phyloP scores from a whole-genome alignment of 2,329 filamentous ascomycete species.

The Talaromyces sp. region DNA sequence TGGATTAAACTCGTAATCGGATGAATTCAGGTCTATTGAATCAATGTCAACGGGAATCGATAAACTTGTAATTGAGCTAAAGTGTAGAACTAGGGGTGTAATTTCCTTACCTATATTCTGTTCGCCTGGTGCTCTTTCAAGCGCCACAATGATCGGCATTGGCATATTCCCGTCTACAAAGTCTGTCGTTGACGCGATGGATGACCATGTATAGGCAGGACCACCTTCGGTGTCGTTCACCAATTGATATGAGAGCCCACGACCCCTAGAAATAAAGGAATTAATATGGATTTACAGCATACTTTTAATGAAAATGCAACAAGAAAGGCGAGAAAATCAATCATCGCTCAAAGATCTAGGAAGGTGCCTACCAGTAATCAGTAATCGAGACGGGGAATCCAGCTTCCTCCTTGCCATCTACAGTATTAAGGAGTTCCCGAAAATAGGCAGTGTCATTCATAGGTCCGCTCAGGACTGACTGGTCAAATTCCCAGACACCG shows the following conservation, averaged over 20 bases:
- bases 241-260: constrained; percentile 77
- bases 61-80: no score
- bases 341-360: no score
- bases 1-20: constrained; percentile 72
- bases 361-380: constrained; percentile 70
- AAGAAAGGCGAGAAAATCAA: no score
- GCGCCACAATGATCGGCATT: constrained; percentile 68
- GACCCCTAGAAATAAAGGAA: constrained; percentile 44
- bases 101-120: constrained; percentile 48
- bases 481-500: constrained; percentile 57
- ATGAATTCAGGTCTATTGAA: constrained; percentile 52
- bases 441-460: constrained; percentile 57
- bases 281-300: neutral
- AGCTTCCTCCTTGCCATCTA: constrained; percentile 58
- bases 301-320: no score
- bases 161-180: constrained; percentile 63
- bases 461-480: constrained; percentile 59
- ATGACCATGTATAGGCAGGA: constrained; percentile 77
- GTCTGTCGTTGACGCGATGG: constrained; percentile 59
- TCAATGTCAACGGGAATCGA: constrained; percentile 1
- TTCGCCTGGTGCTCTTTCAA: constrained; percentile 62
- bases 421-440: constrained; percentile 52
- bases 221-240: constrained; percentile 72
- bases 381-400: constrained; percentile 69
- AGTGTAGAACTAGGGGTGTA: neutral